phyloP scores from a whole-genome alignment of 1,284 basidiomycete genomes.

The Pterulicium gracile region DNA sequence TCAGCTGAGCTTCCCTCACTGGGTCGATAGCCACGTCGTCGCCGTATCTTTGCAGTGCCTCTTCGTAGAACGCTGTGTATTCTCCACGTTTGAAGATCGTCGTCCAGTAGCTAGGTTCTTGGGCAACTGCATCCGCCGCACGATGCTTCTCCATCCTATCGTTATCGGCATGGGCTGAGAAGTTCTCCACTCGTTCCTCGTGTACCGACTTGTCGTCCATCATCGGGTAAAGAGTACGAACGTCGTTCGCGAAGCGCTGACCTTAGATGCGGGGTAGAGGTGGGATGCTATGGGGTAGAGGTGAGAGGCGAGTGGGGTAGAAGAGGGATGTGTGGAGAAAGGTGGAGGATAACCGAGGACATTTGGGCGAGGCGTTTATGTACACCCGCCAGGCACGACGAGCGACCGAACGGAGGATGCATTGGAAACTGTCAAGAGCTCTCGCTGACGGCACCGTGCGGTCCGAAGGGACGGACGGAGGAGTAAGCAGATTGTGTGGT shows the following conservation, averaged over 20 bases:
- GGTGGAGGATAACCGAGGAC: no score
- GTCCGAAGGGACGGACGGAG: no score
- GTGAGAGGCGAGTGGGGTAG: no score
- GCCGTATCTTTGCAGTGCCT: constrained; percentile 13
- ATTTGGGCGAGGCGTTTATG: no score
- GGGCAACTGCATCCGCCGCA: not conserved
- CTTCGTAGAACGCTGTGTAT: constrained; percentile 11
- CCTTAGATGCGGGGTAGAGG: not conserved
- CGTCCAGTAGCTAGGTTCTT: not conserved
- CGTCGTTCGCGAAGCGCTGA: not conserved
- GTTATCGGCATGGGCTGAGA: not conserved
- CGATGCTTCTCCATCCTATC: not conserved
- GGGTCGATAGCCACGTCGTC: constrained; percentile 11
- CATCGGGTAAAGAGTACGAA: not conserved
- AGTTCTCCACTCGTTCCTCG: not conserved
- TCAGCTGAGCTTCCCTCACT: constrained; percentile 10
- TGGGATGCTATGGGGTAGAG: not conserved
- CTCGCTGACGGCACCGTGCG: no score
- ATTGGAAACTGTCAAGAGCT: no score
- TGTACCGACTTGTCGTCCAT: not conserved
- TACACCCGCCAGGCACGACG: no score
- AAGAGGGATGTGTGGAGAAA: no score
- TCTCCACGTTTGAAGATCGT: not conserved
- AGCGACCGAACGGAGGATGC: no score
- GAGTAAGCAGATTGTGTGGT: no score